Base-by-base conservation (phyloP, 371 early-diverging fungal genomes). In the Cokeromyces recurvatus region DNA sequence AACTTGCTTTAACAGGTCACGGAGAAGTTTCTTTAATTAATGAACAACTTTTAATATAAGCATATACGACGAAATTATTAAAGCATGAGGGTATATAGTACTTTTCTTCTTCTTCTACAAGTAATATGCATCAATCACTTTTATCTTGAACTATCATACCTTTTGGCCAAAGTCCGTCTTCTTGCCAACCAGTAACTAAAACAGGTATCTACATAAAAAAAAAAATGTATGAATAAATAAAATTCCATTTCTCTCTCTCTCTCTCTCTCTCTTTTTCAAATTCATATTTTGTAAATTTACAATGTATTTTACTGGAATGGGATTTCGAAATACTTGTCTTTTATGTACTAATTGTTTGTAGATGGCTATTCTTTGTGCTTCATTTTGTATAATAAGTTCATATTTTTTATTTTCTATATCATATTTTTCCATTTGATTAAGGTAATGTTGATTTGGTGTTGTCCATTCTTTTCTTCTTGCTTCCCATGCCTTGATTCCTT, bases 161-260 rank as follows among this genome's bases (percentile, higher is more conserved):
- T 47, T 68, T 59, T 31, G 69, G 69, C 69, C 69, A 68, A n/a
- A 62, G 49, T 2, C 69, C 69, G 19, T 68, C 63, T 21, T 59
- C 52, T 38, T 68, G 62, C 69, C 69, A 68, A 23, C 69, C 69
- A 29, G 54, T 44, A 6, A 68, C 55, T 43, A 64, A 47, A 10
- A 68, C 48, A 15, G 60, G 53, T 22, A 68, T 56, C 69, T 68
- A 41, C 34, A 32, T 6, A 7, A 29, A 24, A 29, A 38, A 31
- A 31, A 20, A 39, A 17, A 46, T 27, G 19, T 21, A 22, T 16
- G 23, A 12, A 46, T 14, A 36, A 37, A 37, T 24, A 31, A 40
- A 48, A 15, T n/a, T 7, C 16, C 11, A 12, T 14, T 12, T 3
- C n/a, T n/a, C n/a, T n/a, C n/a, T n/a, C n/a, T n/a, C n/a, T n/a